Evolutionary conservation across 2,329 filamentous ascomycete species (phyloP), one percentile per base, ranked within the genome.

Genomic region (Fusarium secorum): DNA sequence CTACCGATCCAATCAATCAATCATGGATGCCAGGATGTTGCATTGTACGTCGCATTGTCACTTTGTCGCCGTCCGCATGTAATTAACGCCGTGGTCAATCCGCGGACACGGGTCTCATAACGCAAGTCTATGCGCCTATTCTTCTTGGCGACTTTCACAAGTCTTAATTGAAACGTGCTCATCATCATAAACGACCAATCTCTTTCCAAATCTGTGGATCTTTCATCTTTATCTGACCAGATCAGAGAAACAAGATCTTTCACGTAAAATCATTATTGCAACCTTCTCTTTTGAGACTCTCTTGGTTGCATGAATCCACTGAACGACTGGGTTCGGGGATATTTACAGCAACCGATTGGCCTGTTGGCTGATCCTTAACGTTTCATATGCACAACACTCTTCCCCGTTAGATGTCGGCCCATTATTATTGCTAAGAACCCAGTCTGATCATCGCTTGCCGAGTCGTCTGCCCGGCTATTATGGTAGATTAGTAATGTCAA

Each of bases 161-260:
- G 13, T 14, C 18, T 20, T 5, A 18, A 14, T 26, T 14, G 8
- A 26, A 1, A 26, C 11, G 8, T 11, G 5, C 24, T 20, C 4
- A 26, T 45, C 24, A 20, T 20, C 18, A 26, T 28, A 14, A 14
- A 5, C 4, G 8, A 11, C 11, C 13, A 41, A 17, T 24, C 10
- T 5, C 39, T 11, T 39, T 20, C 26, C 14, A 17, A 2, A 17
- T 17, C 28, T 13, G 11, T 17, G 0, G 3, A 13, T 30, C 2
- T 22, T 14, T 22, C 7, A 18, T 2, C 11, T 2, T 28, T 3
- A 20, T 15, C 42, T 20, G 18, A 3, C 20, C 11, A 18, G 5
- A 24, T 32, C 4, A 48, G 7, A 48, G 15, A 48, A n/a, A 22
- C 3, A 6, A 17, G 20, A 3, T 22, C 10, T 20, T 10, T 14